Evolutionary conservation across 2,329 filamentous ascomycete species (phyloP), one percentile per base, ranked within the genome.

Genomic region (Monosporascus ibericus): DNA sequence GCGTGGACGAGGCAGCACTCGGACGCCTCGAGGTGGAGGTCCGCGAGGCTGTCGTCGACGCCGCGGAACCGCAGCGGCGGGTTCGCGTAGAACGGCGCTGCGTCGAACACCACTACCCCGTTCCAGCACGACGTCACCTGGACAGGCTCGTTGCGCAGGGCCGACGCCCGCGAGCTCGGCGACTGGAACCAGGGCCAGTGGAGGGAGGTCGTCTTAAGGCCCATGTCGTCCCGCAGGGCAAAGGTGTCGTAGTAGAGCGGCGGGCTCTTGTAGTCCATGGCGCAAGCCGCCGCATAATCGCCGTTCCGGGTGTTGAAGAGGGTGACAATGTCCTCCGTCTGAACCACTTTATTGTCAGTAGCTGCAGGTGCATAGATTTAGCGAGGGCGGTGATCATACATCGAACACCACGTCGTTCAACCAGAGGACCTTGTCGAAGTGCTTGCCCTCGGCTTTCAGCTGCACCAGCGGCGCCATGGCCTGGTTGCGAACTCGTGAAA

Each of bases 121-220:
- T 87, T 87, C 84, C 84, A 88, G 65, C 85, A 88, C 42, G 80
- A 84, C n/a, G 70, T 67, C 1, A 88, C 84, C 1, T 77, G 79
- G 1, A 85, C 73, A 0, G 83, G 79, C 11, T 70, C 64, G 57
- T 76, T 74, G 20, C 63, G 66, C 55, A 75, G 73, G 22, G 84
- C 70, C 1, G 80, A 76, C 25, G 74, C 63, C 24, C 70, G 65
- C 9, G 74, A 68, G 1, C 60, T 59, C 9, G 63, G 66, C 11
- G 59, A 74, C 27, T 75, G 72, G 60, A 86, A 85, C 69, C 80
- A 86, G 0, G 82, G 82, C 79, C 81, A 86, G 37, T 73, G 73
- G 46, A 75, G 70, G 49, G 76, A 78, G 3, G 77, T 64, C 3
- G 76, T 72, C 56, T 79, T 78, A 44, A 78, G 70, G 6, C 81